Percentiles rank a stretch among this genome's conserved stretches.
These are phyloP conservation scores for Laguncularia racemosa DNA, from an alignment of 345 rosid genomes.

Conservation along the genomic window DNA sequence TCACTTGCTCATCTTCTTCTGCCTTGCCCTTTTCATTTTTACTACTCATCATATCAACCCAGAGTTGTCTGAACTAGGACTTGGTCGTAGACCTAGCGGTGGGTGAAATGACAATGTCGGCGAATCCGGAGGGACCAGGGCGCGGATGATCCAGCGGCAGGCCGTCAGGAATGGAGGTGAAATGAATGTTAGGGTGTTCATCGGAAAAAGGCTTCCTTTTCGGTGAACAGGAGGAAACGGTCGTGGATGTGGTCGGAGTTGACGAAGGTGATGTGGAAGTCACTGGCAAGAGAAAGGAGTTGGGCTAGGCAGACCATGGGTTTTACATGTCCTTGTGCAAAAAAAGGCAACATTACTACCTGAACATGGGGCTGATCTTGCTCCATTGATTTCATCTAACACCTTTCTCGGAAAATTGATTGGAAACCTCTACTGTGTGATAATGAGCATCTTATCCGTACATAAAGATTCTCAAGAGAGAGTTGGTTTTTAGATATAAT, in stretches of 20 bases:
- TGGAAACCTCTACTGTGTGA: no score
- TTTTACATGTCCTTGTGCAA: constrained; percentile 17
- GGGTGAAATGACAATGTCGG: background rate
- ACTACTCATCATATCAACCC: background rate
- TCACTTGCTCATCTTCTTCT: constrained; percentile 3
- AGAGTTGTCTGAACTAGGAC: constrained; percentile 8
- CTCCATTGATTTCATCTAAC: no score
- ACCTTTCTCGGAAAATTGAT: no score
- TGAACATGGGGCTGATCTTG: background rate
- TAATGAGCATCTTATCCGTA: no score
- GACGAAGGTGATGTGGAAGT: constrained; percentile 16
- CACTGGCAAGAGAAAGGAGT: constrained; percentile 14
- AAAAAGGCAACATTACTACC: constrained; percentile 13
- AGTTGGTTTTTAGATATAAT: no score
- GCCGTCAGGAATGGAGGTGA: constrained; percentile 28
- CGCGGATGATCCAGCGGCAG: constrained; percentile 22
- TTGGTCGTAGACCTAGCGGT: constrained; percentile 6
- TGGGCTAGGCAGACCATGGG: constrained; percentile 18
- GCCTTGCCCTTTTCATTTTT: no score
- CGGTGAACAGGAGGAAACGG: constrained; percentile 9
- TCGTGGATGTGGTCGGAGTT: constrained; percentile 15
- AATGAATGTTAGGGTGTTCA: constrained; percentile 22
- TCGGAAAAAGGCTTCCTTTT: constrained; percentile 22
- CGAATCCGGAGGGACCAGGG: background rate
- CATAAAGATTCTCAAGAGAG: no score